Evolutionary conservation across 73 alveolate species (phyloP).

Genomic region (Stentor coeruleus): DNA sequence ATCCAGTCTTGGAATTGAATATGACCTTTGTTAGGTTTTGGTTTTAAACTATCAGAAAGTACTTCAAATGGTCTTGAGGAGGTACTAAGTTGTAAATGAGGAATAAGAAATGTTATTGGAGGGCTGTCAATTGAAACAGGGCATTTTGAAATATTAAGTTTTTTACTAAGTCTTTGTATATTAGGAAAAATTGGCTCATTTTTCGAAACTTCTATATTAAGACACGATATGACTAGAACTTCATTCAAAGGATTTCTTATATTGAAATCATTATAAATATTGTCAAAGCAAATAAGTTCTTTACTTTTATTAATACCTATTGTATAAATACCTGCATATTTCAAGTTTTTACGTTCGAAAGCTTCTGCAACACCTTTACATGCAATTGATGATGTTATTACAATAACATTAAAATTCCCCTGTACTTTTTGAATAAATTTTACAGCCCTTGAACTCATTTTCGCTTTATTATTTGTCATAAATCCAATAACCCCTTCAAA

Average conservation of each 20-base stretch:
- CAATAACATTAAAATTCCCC: not conserved
- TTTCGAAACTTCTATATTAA: not conserved
- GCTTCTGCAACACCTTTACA: not conserved
- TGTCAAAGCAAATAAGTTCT: not conserved
- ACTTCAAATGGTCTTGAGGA: not conserved
- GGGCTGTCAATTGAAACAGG: not conserved
- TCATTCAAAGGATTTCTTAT: not conserved
- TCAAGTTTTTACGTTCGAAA: not conserved
- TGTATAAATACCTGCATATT: not conserved
- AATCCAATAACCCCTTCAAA: not conserved
- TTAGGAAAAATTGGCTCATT: not conserved
- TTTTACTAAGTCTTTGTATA: not conserved
- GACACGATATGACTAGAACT: not conserved
- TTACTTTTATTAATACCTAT: not conserved
- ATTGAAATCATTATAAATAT: not conserved
- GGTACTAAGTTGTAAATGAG: not conserved
- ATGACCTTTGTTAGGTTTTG: not conserved
- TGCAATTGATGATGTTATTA: not conserved
- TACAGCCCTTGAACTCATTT: not conserved
- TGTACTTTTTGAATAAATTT: not conserved
- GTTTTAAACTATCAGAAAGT: not conserved
- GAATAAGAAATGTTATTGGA: not conserved
- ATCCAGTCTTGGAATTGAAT: not conserved
- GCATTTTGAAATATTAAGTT: not conserved
- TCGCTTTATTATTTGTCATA: too few species aligned